Conservation (phyloP, 2,329 filamentous ascomycete species). For the Verticillium nubilum region DNA sequence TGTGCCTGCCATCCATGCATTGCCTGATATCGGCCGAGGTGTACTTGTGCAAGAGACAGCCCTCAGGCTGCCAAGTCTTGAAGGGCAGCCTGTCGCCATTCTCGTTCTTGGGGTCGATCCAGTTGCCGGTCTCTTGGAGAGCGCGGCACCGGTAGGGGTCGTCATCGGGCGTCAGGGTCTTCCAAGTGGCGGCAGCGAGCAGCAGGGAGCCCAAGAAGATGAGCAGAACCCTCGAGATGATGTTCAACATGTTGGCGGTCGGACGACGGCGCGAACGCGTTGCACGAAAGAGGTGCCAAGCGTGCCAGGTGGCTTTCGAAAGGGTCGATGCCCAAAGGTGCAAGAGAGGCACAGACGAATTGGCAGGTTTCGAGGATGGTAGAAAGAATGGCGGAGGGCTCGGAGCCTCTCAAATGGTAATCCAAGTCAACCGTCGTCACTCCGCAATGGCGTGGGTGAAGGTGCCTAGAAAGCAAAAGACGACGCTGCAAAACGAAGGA, state of each 20-base stretch:
- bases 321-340: neutral
- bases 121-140: constrained; percentile 44
- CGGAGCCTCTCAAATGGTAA: neutral
- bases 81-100: constrained; percentile 23
- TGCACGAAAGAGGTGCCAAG: neutral
- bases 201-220: neutral
- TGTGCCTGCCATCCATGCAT: constrained; percentile 43
- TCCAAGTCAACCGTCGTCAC: neutral
- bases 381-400: neutral
- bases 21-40: constrained; percentile 40
- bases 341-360: neutral
- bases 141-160: constrained; percentile 50
- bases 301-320: neutral
- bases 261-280: neutral
- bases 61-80: constrained; percentile 51
- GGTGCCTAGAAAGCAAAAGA: neutral
- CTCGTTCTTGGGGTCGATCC: constrained; percentile 30
- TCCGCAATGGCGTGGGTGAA: neutral
- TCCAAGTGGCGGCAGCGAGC: neutral
- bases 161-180: neutral
- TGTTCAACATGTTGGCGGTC: neutral
- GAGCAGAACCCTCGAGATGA: neutral
- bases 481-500: neutral
- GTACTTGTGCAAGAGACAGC: constrained; percentile 55
- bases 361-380: neutral